Percentiles rank a stretch among this genome's conserved stretches.
Conservation (phyloP, 768 basidiomycete species). For the Boletellus emodensis region DNA sequence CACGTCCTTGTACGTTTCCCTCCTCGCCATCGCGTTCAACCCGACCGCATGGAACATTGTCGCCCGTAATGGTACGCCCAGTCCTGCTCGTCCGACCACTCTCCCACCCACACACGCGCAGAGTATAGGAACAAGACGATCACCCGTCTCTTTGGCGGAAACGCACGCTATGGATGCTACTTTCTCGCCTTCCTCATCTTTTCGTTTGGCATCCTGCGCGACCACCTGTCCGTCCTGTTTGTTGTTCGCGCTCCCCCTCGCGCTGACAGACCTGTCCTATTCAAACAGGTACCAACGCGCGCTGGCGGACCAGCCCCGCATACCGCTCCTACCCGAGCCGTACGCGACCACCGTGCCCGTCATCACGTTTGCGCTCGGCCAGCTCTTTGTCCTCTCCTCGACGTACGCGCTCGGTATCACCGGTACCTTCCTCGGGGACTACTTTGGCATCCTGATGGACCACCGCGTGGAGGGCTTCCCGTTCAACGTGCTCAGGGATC, state of each 20-base stretch:
- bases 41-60: conserved; percentile 96
- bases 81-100: background rate
- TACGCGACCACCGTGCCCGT: conserved; percentile 57
- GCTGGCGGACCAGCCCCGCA: conserved; percentile 68
- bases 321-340: conserved; percentile 62
- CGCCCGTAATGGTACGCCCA: conserved; percentile 56
- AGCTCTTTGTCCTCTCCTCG: conserved; percentile 81
- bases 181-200: conserved; percentile 84
- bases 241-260: background rate
- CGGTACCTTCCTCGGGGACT: conserved; percentile 85
- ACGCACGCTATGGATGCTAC: conserved; percentile 75
- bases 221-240: conserved; percentile 62
- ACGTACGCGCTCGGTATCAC: conserved; percentile 92
- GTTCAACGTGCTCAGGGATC: conserved; percentile 88
- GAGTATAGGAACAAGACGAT: conserved; percentile 85
- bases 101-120: conserved; percentile 22
- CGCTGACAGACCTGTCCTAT: background rate
- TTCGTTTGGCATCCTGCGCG: conserved; percentile 78
- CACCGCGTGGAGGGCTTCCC: conserved; percentile 93
- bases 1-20: conserved; percentile 57
- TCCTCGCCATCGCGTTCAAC: conserved; percentile 82
- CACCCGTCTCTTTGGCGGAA: conserved; percentile 78
- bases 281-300: conserved; percentile 67
- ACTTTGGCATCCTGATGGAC: conserved; percentile 86
- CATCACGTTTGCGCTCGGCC: conserved; percentile 65